phyloP scores from a whole-genome alignment of 148 eudicot species.

The Rhododendron henanense region DNA sequence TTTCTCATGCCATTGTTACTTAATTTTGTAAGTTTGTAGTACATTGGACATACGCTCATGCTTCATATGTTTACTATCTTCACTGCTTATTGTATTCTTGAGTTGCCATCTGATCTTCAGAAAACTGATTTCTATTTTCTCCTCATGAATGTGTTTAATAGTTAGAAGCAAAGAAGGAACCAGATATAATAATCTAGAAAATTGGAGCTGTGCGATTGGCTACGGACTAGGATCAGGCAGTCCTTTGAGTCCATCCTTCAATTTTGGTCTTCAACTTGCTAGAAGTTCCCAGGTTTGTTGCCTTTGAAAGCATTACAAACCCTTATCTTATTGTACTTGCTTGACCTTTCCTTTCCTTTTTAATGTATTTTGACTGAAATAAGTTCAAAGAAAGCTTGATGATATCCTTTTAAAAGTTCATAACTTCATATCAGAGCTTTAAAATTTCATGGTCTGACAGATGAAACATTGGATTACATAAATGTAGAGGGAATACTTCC shows the following conservation, averaged over 20 bases:
- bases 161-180: conserved; percentile 51
- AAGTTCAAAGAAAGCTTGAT: not conserved
- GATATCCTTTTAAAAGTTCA: conserved; percentile 1
- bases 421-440: not conserved
- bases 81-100: not conserved
- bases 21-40: not conserved
- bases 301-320: not conserved
- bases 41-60: not conserved
- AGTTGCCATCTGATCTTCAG: not conserved
- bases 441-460: not conserved
- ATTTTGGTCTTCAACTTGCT: conserved; percentile 89
- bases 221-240: conserved; percentile 85
- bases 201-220: conserved; percentile 92
- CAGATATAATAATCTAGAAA: conserved; percentile 49
- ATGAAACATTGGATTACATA: not conserved
- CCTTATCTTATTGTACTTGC: not conserved
- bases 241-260: conserved; percentile 90
- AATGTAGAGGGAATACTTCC: not conserved
- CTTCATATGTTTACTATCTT: not conserved
- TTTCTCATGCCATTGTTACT: not conserved
- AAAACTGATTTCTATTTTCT: conserved; percentile 2
- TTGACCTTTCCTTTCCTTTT: not conserved
- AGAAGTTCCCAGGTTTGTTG: conserved; percentile 66
- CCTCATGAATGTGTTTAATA: conserved; percentile 16
- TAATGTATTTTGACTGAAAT: not conserved